Evolutionary conservation across 2,329 filamentous ascomycete species (phyloP), one percentile per base, ranked within the genome.

Genomic region (Aspergillus sp.): DNA sequence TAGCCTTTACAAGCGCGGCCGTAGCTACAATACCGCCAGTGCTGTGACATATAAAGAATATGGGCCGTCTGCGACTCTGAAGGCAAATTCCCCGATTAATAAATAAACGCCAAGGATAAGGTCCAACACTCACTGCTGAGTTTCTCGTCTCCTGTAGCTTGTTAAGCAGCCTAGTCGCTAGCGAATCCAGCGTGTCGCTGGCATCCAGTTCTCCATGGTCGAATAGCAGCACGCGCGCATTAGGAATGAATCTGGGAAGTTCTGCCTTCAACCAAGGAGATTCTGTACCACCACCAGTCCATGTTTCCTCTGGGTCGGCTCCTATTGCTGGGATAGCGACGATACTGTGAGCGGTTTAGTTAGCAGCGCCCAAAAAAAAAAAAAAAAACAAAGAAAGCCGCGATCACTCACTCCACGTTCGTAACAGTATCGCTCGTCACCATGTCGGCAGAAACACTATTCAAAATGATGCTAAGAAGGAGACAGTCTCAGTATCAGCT

Each of bases 1-100:
- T 69, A 17, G 71, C 70, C 22, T 68, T 54, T 20, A 81, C 75
- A 42, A 87, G 65, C 2, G 82, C 83, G 64, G 80, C 74, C 73
- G 87, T 87, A 6, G 81, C 81, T 1, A 87, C 82, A 24, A 87
- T 66, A 0, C 85, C 85, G 1, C 85, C 85, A 5, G 87, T 77
- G 47, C 84, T 86, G 57, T 88, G 85, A 11, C 79, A 84, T 12
- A 87, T 76, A 65, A 87, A 86, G 59, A 87, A 78, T 2, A 87
- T 63, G 0, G 85, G 85, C 5, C 85, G 78, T 40, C 64, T 64
- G 13, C 53, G 52, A 30, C 57, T 62, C 66, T 70, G 27, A 17
- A 17, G 15, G 24, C 11, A 20, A 22, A 17, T 17, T 24, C 51
- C 27, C 27, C 11, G 45, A 8, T 54, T 30, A 3, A n/a, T 40